Conservation (phyloP, 805 yeast species). For the Torulaspora delbrueckii region DNA sequence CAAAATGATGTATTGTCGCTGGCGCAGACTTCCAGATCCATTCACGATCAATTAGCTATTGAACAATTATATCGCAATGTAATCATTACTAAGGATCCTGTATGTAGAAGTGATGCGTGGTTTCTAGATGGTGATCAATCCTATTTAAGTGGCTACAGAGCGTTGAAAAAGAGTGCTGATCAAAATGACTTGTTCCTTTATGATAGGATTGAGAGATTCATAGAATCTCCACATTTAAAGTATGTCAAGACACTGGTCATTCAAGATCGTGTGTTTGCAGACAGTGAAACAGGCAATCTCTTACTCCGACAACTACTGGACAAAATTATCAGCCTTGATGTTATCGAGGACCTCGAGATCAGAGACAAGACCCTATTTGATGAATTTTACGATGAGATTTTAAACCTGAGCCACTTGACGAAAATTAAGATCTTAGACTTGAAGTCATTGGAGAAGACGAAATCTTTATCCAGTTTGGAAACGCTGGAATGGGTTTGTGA, state of each 20-base stretch:
- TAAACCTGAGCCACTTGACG: conserved; percentile 12
- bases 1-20: conserved; percentile 39
- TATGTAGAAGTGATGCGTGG: conserved; percentile 28
- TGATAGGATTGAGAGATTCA: conserved; percentile 40
- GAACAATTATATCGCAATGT: conserved; percentile 38
- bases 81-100: conserved; percentile 36
- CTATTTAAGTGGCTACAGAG: conserved; percentile 37
- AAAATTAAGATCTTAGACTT: conserved; percentile 13
- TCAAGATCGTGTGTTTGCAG: conserved; percentile 30
- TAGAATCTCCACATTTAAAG: conserved; percentile 34
- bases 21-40: conserved; percentile 31
- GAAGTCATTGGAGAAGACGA: conserved; percentile 7
- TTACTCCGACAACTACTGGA: conserved; percentile 20
- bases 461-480: conserved; percentile 12
- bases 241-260: conserved; percentile 37
- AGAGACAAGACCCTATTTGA: conserved; percentile 17
- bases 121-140: conserved; percentile 38
- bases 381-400: conserved; percentile 11
- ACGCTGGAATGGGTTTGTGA: conserved; percentile 13
- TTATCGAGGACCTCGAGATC: conserved; percentile 24
- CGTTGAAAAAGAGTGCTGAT: conserved; percentile 34
- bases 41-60: conserved; percentile 31
- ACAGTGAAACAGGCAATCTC: conserved; percentile 18
- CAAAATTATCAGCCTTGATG: conserved; percentile 18
- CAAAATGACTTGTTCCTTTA: conserved; percentile 38